Evolutionary conservation across 495 filamentous ascomycete genomes (phyloP).

Genomic region (Penicillium crystallinum): DNA sequence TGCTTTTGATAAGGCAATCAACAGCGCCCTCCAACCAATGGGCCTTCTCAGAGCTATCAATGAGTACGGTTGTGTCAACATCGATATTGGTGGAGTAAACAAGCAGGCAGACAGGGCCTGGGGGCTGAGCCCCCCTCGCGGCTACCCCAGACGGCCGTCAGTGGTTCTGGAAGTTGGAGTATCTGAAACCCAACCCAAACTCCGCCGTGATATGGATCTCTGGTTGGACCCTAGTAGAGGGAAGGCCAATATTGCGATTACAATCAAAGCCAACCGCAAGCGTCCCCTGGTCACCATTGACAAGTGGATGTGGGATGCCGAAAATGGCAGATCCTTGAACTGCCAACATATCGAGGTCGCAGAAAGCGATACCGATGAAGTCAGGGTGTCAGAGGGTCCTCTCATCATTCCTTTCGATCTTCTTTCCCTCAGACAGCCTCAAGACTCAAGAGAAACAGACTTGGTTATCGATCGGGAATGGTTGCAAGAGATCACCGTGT

Average conservation of each 20-base stretch:
- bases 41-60: conserved; percentile 1
- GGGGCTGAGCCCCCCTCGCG: background rate
- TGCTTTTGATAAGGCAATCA: background rate
- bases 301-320: background rate
- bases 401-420: conserved; percentile 6
- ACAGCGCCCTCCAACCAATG: background rate
- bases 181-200: background rate
- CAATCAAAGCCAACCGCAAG: background rate
- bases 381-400: background rate
- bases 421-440: background rate
- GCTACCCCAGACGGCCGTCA: background rate
- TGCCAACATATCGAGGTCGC: background rate
- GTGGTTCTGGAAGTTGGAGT: conserved; percentile 4
- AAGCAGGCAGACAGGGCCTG: conserved; percentile 5
- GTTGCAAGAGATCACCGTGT: conserved; percentile 1
- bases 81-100: background rate
- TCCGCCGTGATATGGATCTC: background rate
- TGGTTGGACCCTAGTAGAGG: background rate
- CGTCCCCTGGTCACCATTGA: background rate
- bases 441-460: background rate
- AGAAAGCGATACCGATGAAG: background rate
- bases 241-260: background rate
- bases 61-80: background rate
- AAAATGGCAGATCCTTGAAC: background rate
- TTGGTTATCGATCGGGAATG: background rate